Evolutionary conservation across 2,329 filamentous ascomycete species (phyloP), one percentile per base, ranked within the genome.

Genomic region (Coleophoma crateriformis): DNA sequence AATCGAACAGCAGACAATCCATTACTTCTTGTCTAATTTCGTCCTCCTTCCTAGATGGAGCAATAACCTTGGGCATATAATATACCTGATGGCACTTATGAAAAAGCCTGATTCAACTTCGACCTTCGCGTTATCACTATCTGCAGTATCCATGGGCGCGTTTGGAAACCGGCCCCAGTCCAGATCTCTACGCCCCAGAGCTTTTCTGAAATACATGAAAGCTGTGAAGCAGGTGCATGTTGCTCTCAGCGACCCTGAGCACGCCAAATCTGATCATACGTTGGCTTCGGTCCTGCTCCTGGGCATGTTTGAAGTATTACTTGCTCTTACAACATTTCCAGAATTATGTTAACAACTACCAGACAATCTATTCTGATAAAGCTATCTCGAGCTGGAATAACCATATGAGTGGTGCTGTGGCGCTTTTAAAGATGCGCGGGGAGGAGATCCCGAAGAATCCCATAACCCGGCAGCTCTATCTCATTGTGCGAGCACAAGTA

Each of bases 1-100:
- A 3, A 57, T 76, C 2, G 75, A 79, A 19, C 71, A 79, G 49
- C 71, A 75, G 51, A 78, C 78, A 1, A 68, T 70, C 10, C 79
- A 77, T 53, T 74, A 79, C 57, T 82, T 82, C 56, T 64, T 81
- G n/a, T 70, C 78, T 50, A 81, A 82, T 60, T 82, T 77, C 58
- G 71, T 82, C 48, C 68, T 81, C 17, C 55, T 79, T 10, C 77
- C 79, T 17, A 64, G 67, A n/a, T 69, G 74, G 20, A 76, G 73
- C 15, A 70, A 65, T 42, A 71, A 71, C 3, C 65, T 75, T 6
- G 79, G 79, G 0, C 81, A 77, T 58, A 69, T 81, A 66, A 76
- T 81, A 53, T 82, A 77, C 46, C 63, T 82, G 4, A 58, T 80
- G 5, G 78, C 78, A 8, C 63, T 82, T 22, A 64, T 81, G 48